Conservation (phyloP, 768 basidiomycete genomes). For the Hysterangium stoloniferum region DNA sequence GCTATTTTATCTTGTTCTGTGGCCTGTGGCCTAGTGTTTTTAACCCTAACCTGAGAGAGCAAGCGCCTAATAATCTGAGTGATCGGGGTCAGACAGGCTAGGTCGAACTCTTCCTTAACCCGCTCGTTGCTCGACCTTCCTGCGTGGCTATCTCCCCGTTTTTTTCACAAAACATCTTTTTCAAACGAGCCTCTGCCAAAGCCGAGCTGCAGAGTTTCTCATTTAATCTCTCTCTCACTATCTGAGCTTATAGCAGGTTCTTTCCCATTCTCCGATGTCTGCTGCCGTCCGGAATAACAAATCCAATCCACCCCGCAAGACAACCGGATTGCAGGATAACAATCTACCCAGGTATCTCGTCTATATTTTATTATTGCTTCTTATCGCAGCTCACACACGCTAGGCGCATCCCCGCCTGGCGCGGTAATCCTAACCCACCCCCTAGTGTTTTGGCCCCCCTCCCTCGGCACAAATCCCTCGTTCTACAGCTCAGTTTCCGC, state of each 20-base stretch:
- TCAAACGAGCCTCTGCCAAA: not conserved
- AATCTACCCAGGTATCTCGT: slow-evolving; percentile 10
- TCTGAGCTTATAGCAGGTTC: not conserved
- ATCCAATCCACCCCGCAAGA: slow-evolving; percentile 3
- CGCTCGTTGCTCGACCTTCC: too few relatives aligned
- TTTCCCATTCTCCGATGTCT: slow-evolving; percentile 2
- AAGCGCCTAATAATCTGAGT: too few relatives aligned
- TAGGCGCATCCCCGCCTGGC: slow-evolving; percentile 51
- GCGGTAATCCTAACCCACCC: slow-evolving; percentile 52
- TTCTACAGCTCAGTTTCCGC: slow-evolving; percentile 22
- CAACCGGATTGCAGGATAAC: not conserved
- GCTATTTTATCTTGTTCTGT: too few relatives aligned
- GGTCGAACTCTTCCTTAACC: too few relatives aligned
- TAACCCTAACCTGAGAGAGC: too few relatives aligned
- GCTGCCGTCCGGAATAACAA: slow-evolving; percentile 8
- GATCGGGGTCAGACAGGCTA: too few relatives aligned
- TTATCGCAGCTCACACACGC: slow-evolving; percentile 5
- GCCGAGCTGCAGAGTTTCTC: too few relatives aligned
- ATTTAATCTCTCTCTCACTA: too few relatives aligned
- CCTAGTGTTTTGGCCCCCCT: slow-evolving; percentile 50
- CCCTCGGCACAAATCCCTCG: slow-evolving; percentile 26
- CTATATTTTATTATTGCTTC: slow-evolving; percentile 12
- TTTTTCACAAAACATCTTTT: slow-evolving; percentile 1
- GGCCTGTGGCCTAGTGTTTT: too few relatives aligned
- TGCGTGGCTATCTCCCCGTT: not conserved